Evolutionary conservation across 2,329 filamentous ascomycete species (phyloP), one percentile per base, ranked within the genome.

Genomic region (Colletotrichum tropicicola): DNA sequence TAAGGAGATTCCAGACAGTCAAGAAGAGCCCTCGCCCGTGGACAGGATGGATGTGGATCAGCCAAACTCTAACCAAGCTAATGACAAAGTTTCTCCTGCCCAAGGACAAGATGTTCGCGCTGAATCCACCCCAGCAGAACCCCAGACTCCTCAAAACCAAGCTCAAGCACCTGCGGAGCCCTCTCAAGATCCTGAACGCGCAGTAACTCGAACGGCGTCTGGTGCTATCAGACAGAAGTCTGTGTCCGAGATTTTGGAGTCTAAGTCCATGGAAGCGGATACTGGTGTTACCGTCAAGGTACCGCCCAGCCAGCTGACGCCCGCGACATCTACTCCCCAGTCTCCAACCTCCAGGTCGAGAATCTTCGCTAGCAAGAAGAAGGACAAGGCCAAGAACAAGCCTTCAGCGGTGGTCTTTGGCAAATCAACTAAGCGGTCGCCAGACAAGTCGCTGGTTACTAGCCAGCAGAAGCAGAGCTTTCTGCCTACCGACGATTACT

Each of bases 371-470:
- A 68, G 69, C 27, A 84, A 86, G 63, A 79, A 79, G 39, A 88
- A 86, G 69, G 82, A 86, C 30, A 86, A 83, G 68, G 84, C 87
- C 53, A 91, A 89, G 72, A 88, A 84, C 68, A 91, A 91, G 70
- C 82, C 91, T 13, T 93, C 91, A 1, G 92, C 89, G 0, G 92
- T 96, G 4, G 85, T 95, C 0, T 96, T 97, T 73, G 90, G 91
- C 3, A 93, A 92, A 72, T 87, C 89, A 59, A 80, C 80, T 1
- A 81, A 82, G 68, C 82, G 80, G 48, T 70, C 77, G 19, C 78
- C 83, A 13, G 85, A 88, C 35, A 85, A 84, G 45, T 72, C 78
- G 21, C 69, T 84, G 4, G 74, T 81, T 15, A 69, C 79, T 15
- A 78, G 73, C 25, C 77, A 78, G 47, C 74, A 79, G 49, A 82